Conservation (phyloP, 2,329 filamentous ascomycete genomes). For the Sclerotinia borealis region DNA sequence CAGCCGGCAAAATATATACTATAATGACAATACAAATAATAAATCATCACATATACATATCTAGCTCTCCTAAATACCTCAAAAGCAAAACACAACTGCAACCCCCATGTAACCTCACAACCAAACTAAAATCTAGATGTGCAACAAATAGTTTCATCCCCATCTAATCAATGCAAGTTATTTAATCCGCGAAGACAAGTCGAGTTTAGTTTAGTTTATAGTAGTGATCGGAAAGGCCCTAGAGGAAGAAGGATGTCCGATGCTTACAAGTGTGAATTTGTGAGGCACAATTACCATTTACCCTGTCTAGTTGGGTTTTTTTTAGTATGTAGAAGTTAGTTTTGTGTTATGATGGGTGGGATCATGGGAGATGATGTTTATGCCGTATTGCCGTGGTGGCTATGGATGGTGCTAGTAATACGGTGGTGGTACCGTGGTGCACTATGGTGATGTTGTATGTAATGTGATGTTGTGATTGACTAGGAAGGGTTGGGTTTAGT, state of each 20-base stretch:
- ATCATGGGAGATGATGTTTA: too few relatives aligned
- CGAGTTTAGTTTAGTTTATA: background rate
- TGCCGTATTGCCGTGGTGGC: background rate
- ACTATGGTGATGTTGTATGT: too few relatives aligned
- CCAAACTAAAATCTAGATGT: conserved; percentile 9
- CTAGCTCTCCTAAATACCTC: background rate
- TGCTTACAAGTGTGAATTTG: background rate
- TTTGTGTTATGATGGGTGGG: too few relatives aligned
- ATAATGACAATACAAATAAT: conserved; percentile 3
- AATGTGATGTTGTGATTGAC: background rate
- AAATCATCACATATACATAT: background rate
- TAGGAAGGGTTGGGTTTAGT: background rate
- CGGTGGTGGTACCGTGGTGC: too few relatives aligned
- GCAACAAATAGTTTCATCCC: conserved; percentile 8
- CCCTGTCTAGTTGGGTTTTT: background rate
- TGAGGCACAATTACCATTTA: background rate
- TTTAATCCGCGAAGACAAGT: background rate
- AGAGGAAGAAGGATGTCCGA: background rate
- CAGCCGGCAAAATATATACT: background rate
- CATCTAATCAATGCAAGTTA: background rate
- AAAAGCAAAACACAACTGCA: background rate
- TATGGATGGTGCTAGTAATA: background rate
- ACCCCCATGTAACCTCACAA: background rate
- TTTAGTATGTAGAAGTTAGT: too few relatives aligned
- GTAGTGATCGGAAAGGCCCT: too few relatives aligned